These are phyloP conservation scores for Tillandsia fasciculata DNA, from an alignment of 176 grass and related monocot species.

Conservation along the genomic window DNA sequence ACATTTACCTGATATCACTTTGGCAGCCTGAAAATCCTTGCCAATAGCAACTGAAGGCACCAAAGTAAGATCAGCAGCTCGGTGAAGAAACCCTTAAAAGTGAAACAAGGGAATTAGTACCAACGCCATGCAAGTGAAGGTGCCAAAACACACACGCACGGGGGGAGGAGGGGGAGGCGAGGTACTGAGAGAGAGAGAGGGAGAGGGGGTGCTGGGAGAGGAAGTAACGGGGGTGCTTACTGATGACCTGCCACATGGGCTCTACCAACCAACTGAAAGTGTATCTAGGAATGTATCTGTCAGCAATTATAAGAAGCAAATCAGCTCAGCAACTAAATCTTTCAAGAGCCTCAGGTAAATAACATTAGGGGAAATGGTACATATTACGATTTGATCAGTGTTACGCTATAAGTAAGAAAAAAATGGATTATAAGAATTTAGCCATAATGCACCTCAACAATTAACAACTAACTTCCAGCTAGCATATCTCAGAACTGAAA, in stretches of 20 bases:
- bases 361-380: no score
- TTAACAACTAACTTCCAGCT: neutral
- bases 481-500: neutral
- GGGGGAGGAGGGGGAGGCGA: conserved; percentile 3
- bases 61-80: conserved; percentile 83
- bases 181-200: neutral
- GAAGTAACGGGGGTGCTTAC: conserved; percentile 27
- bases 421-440: no score
- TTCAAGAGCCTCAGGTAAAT: neutral
- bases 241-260: conserved; percentile 86
- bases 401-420: no score
- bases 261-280: conserved; percentile 96
- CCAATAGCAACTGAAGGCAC: conserved; percentile 81
- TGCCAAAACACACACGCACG: neutral
- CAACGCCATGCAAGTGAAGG: conserved; percentile 4
- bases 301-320: conserved; percentile 20
- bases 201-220: neutral
- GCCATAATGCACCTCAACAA: no score
- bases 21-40: conserved; percentile 74
- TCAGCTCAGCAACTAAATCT: conserved; percentile 18
- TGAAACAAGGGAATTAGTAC: conserved; percentile 22
- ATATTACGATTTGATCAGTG: no score
- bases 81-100: conserved; percentile 75
- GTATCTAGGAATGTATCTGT: conserved; percentile 88
- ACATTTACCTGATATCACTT: conserved; percentile 67